Evolutionary conservation across 2,329 filamentous ascomycete species (phyloP).

Genomic region (Coniochaeta ligniaria): DNA sequence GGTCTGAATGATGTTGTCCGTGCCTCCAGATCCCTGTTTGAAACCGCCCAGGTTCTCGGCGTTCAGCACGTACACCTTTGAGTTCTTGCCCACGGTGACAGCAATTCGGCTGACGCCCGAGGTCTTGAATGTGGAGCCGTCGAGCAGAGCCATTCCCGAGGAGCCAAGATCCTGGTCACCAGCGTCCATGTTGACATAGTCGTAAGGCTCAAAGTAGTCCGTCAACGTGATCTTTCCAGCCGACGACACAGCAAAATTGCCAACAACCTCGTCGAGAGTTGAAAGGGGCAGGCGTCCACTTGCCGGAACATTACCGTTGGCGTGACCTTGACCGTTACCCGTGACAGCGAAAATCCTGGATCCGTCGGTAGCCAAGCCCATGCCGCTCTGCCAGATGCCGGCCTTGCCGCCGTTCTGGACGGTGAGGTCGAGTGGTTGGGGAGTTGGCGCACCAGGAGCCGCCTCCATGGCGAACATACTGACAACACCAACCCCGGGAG

Average conservation of each 20-base stretch:
- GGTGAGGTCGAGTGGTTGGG: constrained; percentile 20
- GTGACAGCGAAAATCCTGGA: constrained; percentile 18
- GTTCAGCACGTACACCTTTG: constrained; percentile 32
- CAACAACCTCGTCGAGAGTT: constrained; percentile 36
- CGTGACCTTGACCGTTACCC: constrained; percentile 24
- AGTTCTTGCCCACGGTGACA: constrained; percentile 42
- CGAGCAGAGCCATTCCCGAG: constrained; percentile 31
- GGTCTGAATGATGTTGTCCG: constrained; percentile 35
- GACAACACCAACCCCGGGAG: constrained; percentile 20
- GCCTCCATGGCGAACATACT: constrained; percentile 31
- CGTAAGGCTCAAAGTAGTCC: constrained; percentile 49
- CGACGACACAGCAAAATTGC: constrained; percentile 32
- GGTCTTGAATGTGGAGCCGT: constrained; percentile 34
- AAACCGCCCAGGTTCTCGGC: constrained; percentile 23
- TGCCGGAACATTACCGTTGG: constrained; percentile 24
- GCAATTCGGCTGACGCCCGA: constrained; percentile 37
- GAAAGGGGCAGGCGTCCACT: constrained; percentile 22
- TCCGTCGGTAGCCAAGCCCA: constrained; percentile 23
- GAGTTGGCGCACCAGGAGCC: constrained; percentile 25
- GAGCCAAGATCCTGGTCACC: constrained; percentile 44
- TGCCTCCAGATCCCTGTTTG: constrained; percentile 18
- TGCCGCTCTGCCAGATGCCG: constrained; percentile 27
- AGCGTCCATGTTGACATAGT: constrained; percentile 41
- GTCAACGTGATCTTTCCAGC: constrained; percentile 36
- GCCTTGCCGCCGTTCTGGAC: constrained; percentile 28